phyloP scores from a whole-genome alignment of 2,329 filamentous ascomycete genomes.

The Mollisiaceae sp. region DNA sequence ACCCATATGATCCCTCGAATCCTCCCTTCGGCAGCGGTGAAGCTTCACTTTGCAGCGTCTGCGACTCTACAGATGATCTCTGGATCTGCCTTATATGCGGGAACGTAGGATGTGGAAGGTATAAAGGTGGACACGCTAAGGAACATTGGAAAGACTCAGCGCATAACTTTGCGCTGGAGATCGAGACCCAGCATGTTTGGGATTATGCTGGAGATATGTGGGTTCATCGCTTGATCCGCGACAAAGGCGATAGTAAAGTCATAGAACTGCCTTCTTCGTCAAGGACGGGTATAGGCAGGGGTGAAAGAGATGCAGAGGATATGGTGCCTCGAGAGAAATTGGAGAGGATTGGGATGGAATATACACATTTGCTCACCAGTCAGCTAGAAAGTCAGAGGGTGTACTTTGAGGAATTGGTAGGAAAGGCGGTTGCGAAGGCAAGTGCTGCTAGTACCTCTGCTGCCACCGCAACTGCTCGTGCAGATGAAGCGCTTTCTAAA shows the following conservation, averaged over 20 bases:
- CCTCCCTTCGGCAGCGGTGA: conserved; percentile 64
- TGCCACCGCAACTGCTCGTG: conserved; percentile 61
- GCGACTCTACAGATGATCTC: conserved; percentile 79
- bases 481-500: conserved; percentile 55
- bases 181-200: conserved; percentile 95
- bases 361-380: conserved; percentile 89
- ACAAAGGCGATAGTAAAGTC: conserved; percentile 89
- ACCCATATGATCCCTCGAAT: conserved; percentile 52
- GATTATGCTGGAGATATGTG: conserved; percentile 96
- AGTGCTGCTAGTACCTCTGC: conserved; percentile 72
- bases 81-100: conserved; percentile 97
- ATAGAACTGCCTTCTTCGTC: conserved; percentile 75
- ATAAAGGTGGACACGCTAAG: conserved; percentile 92
- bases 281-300: conserved; percentile 15
- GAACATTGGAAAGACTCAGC: conserved; percentile 89
- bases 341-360: conserved; percentile 86
- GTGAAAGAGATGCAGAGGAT: conserved; percentile 52
- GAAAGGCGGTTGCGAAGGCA: conserved; percentile 88
- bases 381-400: conserved; percentile 91
- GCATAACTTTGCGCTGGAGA: conserved; percentile 91
- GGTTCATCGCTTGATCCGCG: conserved; percentile 93
- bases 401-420: conserved; percentile 93
- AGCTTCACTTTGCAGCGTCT: conserved; percentile 79
- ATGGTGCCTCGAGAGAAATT: conserved; percentile 72
- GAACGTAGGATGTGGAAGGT: conserved; percentile 89